A percentile compares a stretch with the other conserved stretches of the same genome.
These are phyloP conservation scores for Sporobolomyces pararoseus DNA, from an alignment of 768 basidiomycete genomes.

Conservation along the genomic window DNA sequence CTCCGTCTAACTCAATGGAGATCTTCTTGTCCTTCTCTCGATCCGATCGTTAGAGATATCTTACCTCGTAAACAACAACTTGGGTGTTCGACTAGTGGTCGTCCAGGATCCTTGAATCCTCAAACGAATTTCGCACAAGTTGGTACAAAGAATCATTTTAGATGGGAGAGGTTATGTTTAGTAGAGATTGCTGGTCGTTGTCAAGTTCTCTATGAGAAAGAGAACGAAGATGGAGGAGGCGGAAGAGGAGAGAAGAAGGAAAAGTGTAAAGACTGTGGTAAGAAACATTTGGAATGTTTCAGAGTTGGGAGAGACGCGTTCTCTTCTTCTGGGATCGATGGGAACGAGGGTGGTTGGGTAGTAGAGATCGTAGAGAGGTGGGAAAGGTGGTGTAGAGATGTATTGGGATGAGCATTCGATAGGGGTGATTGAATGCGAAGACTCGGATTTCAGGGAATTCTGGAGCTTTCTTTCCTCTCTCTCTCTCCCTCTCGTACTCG, in stretches of 20 bases:
- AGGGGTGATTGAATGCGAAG: neutral
- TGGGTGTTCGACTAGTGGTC: no score
- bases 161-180: slow-evolving; percentile 36
- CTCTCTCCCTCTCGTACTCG: no score
- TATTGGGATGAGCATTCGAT: neutral
- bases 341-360: slow-evolving; percentile 34
- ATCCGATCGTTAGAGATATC: slow-evolving; percentile 26
- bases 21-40: slow-evolving; percentile 30
- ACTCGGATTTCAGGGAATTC: no score
- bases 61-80: slow-evolving; percentile 1
- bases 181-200: slow-evolving; percentile 29
- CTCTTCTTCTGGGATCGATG: neutral
- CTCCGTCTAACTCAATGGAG: slow-evolving; percentile 29
- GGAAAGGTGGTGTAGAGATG: neutral
- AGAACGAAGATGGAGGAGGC: neutral
- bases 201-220: neutral
- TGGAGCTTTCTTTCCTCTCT: no score
- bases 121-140: neutral
- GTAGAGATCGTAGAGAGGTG: neutral
- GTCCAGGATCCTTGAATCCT: neutral
- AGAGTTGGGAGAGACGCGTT: slow-evolving; percentile 5
- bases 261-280: slow-evolving; percentile 21
- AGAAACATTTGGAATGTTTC: slow-evolving; percentile 31
- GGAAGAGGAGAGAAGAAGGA: neutral
- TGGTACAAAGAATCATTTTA: slow-evolving; percentile 14